Percentiles rank a stretch among this genome's conserved stretches.
Conservation (phyloP, 2,329 filamentous ascomycete species). For the Coniochaeta prunicola region DNA sequence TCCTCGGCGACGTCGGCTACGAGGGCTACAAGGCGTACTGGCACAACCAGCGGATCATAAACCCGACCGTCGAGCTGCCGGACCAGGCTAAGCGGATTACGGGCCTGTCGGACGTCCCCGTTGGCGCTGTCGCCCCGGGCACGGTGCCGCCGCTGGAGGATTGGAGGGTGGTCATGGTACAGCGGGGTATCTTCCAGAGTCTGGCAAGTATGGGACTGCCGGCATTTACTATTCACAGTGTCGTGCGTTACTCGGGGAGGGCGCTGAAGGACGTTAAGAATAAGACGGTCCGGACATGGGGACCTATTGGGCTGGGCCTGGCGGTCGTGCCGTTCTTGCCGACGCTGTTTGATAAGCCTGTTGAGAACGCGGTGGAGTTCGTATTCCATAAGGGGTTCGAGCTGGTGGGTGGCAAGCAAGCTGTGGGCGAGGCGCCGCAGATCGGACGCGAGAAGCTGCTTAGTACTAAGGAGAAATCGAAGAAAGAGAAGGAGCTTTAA, state of each 20-base stretch:
- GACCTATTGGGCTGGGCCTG: slow-evolving; percentile 78
- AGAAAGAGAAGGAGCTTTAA: slow-evolving; percentile 37
- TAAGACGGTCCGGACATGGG: slow-evolving; percentile 70
- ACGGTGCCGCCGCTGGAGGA: slow-evolving; percentile 71
- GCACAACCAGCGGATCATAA: slow-evolving; percentile 69
- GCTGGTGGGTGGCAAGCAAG: slow-evolving; percentile 55
- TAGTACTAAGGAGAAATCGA: slow-evolving; percentile 28
- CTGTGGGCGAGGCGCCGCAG: slow-evolving; percentile 46
- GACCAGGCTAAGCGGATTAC: slow-evolving; percentile 39
- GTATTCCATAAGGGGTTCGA: slow-evolving; percentile 77
- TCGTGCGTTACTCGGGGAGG: slow-evolving; percentile 80
- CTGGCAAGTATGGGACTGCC: slow-evolving; percentile 90
- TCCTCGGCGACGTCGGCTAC: slow-evolving; percentile 81
- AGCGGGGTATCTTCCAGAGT: slow-evolving; percentile 84
- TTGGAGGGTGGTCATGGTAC: slow-evolving; percentile 82
- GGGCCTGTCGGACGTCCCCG: slow-evolving; percentile 27
- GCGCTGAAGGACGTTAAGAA: slow-evolving; percentile 83
- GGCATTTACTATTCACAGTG: slow-evolving; percentile 87
- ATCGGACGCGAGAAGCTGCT: slow-evolving; percentile 45
- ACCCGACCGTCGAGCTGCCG: slow-evolving; percentile 56
- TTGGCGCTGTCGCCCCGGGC: slow-evolving; percentile 22
- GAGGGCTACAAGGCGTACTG: slow-evolving; percentile 95
- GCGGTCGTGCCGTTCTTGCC: slow-evolving; percentile 77
- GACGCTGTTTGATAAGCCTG: slow-evolving; percentile 80
- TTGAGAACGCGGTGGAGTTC: slow-evolving; percentile 89